Conservation (phyloP, 306 rosid species). For the Vigna radiata region DNA sequence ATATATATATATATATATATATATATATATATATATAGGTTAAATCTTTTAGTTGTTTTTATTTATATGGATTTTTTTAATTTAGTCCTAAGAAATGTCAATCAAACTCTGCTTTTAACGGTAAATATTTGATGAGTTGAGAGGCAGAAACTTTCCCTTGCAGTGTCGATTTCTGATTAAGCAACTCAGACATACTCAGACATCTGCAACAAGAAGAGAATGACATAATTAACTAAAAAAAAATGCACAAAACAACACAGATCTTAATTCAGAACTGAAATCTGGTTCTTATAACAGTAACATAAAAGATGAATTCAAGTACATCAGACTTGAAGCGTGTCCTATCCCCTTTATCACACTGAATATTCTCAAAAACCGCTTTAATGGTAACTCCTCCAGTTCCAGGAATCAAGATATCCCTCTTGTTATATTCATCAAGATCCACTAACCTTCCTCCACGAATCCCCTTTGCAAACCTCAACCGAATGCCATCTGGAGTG, state of each 20-base stretch:
- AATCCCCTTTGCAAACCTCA: no score
- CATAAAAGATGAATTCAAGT: slow-evolving; percentile 70
- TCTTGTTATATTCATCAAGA: no score
- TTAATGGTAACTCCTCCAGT: slow-evolving; percentile 59
- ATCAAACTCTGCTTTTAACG: no score
- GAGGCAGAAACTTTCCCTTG: slow-evolving; percentile 96
- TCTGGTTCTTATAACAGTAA: neutral
- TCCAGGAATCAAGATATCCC: slow-evolving; percentile 65
- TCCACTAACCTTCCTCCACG: no score
- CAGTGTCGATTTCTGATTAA: slow-evolving; percentile 80
- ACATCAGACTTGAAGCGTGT: slow-evolving; percentile 91
- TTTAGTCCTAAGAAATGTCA: no score
- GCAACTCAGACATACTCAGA: slow-evolving; percentile 89
- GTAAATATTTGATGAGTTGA: no score
- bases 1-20: no score
- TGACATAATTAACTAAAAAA: neutral
- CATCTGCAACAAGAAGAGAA: slow-evolving; percentile 75
- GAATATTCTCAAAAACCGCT: slow-evolving; percentile 80
- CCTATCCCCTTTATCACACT: slow-evolving; percentile 95
- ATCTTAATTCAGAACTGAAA: slow-evolving; percentile 34
- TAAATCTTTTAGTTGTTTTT: no score
- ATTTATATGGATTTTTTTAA: no score
- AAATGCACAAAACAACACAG: slow-evolving; percentile 21
- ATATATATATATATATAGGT: no score
- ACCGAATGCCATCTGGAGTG: no score